Evolutionary conservation across 352 stramenopile genomes (phyloP), one percentile per base, ranked within the genome.

Genomic region (Globisporangium megalacanthum): DNA sequence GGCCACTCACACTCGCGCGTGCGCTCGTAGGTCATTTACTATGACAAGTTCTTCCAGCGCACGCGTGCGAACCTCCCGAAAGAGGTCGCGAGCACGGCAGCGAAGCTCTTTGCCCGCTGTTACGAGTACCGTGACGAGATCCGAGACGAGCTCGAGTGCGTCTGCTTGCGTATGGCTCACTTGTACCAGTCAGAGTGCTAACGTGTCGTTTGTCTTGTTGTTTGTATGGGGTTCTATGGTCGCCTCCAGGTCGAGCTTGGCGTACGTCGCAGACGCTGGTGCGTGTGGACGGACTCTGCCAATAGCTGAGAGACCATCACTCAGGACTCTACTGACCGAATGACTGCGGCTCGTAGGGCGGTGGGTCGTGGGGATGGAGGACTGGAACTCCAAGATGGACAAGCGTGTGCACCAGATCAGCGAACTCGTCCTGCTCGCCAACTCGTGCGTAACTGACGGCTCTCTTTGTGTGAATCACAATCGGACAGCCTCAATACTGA

Each of bases 381-480:
- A 93, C 58, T 93, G 83, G 83, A 93, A 89, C 64, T 84, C 77
- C 52, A 93, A 93, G 56, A 93, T 93, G 83, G 83, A 93, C 51
- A 93, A 89, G 60, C 75, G 83, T 1, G 54, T 90, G 60, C 69
- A 58, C 19, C 83, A 93, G 67, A 89, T 93, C 56, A 91, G 69
- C 49, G 83, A 93, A 60, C 74, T 93, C n/a, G 83, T 93, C 49
- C 52, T 91, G 37, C 61, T 93, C 36, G 72, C 80, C 35, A 93
- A 93, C 60, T 77, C 79, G 58, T 75, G 61, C 51, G 51, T 41
- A 11, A 5, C 4, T 50, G 15, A 20, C 13, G 41, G 15, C 41
- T 29, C 25, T 29, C 25, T 29, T 29, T 29, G 41, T 20, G 14
- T n/a, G 13, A 39, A 8, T 8, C 35, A 13, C 35, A 13, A 2